Evolutionary conservation across 148 eudicot genomes (phyloP), one percentile per base, ranked within the genome.

Genomic region (Rhododendron simsii): DNA sequence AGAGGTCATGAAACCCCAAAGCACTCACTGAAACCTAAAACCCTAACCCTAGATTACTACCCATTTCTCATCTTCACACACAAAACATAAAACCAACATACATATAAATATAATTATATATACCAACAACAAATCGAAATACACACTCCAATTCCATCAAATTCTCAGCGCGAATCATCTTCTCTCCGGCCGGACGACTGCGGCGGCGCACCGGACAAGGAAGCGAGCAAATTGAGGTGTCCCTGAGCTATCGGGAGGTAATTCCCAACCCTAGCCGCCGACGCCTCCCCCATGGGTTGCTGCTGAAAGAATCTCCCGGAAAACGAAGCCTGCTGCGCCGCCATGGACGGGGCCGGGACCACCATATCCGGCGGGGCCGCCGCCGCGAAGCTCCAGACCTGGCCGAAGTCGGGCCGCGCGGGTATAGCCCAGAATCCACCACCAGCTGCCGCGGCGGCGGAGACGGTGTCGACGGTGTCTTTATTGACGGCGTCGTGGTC

Each of bases 211-310:
- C 98, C 92, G 5, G 98, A 93, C 86, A 96, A 87, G 2, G 98
- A 96, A 14, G 98, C 98, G 0, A 96, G 95, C 82, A 96, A 83
- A 89, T 96, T 94, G 75, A 96, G 90, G 65, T 96, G 98, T 11
- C 86, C 98, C 87, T 87, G 94, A 81, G 89, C 85, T 7, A 92
- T 89, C 0, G 98, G 95, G 86, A 96, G 80, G 86, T 92, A 95
- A 90, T 95, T 94, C 84, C 96, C 98, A 82, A 95, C 93, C 91
- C 98, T 92, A 57, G 93, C 93, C 14, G 93, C 93, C 2, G 93
- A 91, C 0, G 93, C 94, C 67, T 92, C 94, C 0, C 94, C 96
- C 85, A 90, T 88, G 6, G 89, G 86, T 82, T 86, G 87, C 77
- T 86, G 93, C 65, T 91, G 88, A 20, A 93, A 76, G 77, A 89